Base-by-base conservation (phyloP, 768 basidiomycete genomes). In the Termitomyces sp. region DNA sequence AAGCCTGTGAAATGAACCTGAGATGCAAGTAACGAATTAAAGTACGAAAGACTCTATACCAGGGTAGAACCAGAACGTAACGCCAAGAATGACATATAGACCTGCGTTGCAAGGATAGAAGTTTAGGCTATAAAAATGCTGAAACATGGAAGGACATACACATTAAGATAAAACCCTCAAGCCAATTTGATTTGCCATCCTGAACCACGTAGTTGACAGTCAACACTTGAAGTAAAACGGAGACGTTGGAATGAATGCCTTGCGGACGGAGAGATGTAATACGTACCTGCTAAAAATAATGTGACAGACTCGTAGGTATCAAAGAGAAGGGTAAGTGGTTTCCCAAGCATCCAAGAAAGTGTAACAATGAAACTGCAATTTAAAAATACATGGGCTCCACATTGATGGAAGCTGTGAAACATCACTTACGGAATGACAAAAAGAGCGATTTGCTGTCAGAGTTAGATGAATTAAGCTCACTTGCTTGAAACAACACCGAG, bases 141-240 rank as follows among this genome's bases (percentile, higher is more conserved):
- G 34, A 50, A 48, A 29, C 26, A 42, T 37, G 26, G 29, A 46
- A 46, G 36, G 3, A 73, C 81, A 60, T 69, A 84, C 86, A 81
- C 77, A 89, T 86, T 24, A 93, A 63, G 36, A 81, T 72, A 64
- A 79, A 76, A 3, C 91, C 92, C 70, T 96, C 94, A n/a, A 97
- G 77, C 77, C 94, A 97, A 69, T 95, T 96, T 29, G 87, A 90
- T 67, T 85, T 89, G 13, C 93, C 93, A 63, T 97, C 95, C 49
- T 84, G 81, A 5, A 95, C 82, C 22, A 88, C 86, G 65, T 90
- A 92, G 66, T 89, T 91, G 71, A 96, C 91, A 4, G 90, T 90
- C 62, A 92, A 74, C 14, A 92, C 87, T 87, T 57, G 18, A 37
- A 56, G 36, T n/a, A 12, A n/a, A 49, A 26, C 4, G 8, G 10